phyloP scores from a whole-genome alignment of 1,139 yeast genomes.

The Geotrichum phurueaensis region DNA sequence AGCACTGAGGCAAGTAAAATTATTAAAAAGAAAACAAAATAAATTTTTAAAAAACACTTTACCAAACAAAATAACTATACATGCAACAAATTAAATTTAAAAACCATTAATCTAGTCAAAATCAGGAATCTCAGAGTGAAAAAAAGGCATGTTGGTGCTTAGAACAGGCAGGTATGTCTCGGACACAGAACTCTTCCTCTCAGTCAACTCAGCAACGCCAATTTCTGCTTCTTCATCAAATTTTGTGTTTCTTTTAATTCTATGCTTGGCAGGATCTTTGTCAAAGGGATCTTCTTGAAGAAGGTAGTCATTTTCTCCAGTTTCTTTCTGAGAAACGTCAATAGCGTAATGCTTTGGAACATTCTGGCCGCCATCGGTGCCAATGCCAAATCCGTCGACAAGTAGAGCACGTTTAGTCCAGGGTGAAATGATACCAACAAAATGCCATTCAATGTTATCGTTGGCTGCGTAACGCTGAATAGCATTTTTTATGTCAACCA shows the following conservation, averaged over 20 bases:
- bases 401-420: slow-evolving; percentile 80
- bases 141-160: slow-evolving; percentile 73
- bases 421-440: slow-evolving; percentile 75
- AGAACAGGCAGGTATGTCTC: slow-evolving; percentile 33
- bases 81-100: not conserved
- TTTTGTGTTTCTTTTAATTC: not conserved
- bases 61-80: not conserved
- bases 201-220: not conserved
- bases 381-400: slow-evolving; percentile 73
- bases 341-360: not conserved
- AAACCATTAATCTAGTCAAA: slow-evolving; percentile 34
- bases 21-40: no score
- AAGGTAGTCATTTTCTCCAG: not conserved
- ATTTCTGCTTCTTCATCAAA: not conserved
- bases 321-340: not conserved
- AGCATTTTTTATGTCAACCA: slow-evolving; percentile 70
- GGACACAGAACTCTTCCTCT: not conserved
- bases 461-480: slow-evolving; percentile 60
- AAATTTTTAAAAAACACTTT: not conserved
- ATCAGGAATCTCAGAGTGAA: slow-evolving; percentile 83
- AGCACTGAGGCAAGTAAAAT: no score
- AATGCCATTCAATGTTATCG: slow-evolving; percentile 66
- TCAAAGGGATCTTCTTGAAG: not conserved
- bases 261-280: not conserved
- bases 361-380: slow-evolving; percentile 9